Conservation (phyloP, 2,329 filamentous ascomycete species). For the Aspergillus luchuensis region DNA sequence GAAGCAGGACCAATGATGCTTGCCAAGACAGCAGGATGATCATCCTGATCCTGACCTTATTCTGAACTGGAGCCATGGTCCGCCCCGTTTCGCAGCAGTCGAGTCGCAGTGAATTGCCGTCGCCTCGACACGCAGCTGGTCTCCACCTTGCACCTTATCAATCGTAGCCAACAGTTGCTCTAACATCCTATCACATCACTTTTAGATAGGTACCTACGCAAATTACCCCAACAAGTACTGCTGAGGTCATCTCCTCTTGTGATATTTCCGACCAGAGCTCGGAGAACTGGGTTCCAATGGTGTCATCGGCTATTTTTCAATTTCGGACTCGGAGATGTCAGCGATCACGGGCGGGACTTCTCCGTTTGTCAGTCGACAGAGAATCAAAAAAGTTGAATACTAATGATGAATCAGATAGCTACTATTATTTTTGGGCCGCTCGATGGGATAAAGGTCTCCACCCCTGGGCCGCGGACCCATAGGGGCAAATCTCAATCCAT, state of each 20-base stretch:
- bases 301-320: neutral
- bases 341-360: neutral
- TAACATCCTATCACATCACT: neutral
- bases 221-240: neutral
- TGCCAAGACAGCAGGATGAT: slow-evolving; percentile 20
- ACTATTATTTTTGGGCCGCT: neutral
- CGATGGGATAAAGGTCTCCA: neutral
- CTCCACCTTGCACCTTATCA: slow-evolving; percentile 1
- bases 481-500: neutral
- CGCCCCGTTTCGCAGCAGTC: neutral
- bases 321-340: neutral
- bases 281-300: neutral
- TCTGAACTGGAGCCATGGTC: slow-evolving; percentile 7
- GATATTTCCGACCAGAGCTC: neutral
- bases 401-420: neutral
- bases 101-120: neutral
- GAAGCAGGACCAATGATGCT: slow-evolving; percentile 13
- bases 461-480: neutral
- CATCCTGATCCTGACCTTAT: slow-evolving; percentile 6
- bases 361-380: too few relatives aligned
- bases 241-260: neutral
- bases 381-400: too few relatives aligned
- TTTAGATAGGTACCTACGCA: too few relatives aligned
- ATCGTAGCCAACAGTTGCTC: neutral
- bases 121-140: neutral